Conservation (phyloP, 768 basidiomycete species). For the Leucocoprinus birnbaumii region DNA sequence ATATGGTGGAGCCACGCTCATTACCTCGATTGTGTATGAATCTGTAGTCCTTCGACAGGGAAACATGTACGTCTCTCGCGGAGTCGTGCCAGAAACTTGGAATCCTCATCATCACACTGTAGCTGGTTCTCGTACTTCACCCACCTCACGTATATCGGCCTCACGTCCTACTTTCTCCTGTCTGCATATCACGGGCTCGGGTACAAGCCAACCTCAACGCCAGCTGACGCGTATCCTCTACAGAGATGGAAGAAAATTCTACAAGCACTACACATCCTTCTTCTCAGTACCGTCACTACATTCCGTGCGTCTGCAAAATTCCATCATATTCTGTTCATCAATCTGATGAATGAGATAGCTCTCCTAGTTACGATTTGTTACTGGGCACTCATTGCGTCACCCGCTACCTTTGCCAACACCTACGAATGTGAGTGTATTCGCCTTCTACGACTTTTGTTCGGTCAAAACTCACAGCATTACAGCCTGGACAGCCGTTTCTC, state of each 20-base stretch:
- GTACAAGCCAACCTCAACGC: not conserved
- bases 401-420: constrained; percentile 33
- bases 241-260: constrained; percentile 55
- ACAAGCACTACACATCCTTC: constrained; percentile 52
- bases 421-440: not conserved
- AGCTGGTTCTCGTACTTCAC: constrained; percentile 72
- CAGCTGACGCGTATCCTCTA: constrained; percentile 46
- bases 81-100: too few species aligned
- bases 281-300: constrained; percentile 48
- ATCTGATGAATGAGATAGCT: constrained; percentile 32
- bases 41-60: constrained; percentile 9
- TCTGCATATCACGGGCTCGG: constrained; percentile 49
- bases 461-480: not conserved
- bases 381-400: constrained; percentile 52
- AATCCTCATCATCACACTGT: not conserved
- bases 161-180: constrained; percentile 62
- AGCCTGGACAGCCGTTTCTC: constrained; percentile 59
- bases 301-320: constrained; percentile 45
- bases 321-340: not conserved
- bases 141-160: constrained; percentile 55
- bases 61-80: not conserved
- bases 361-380: constrained; percentile 63
- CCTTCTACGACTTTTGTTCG: not conserved
- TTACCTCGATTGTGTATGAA: constrained; percentile 8
- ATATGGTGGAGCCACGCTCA: constrained; percentile 5